phyloP scores from a whole-genome alignment of 768 basidiomycete species.

The Hortiboletus campestris region DNA sequence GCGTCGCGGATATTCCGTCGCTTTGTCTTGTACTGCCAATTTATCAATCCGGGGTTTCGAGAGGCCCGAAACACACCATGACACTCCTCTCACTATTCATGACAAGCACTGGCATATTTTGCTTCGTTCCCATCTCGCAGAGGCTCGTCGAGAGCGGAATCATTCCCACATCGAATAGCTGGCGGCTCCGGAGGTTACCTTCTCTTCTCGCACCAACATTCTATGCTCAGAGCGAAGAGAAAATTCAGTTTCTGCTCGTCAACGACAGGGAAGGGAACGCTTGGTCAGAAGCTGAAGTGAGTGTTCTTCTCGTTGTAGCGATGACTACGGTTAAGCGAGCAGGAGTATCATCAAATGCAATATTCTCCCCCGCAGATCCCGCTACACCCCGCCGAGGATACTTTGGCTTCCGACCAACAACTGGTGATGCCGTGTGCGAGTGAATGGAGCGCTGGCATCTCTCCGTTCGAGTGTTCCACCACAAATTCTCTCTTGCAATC shows the following conservation, averaged over 20 bases:
- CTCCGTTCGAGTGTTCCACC: neutral
- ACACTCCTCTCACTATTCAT: constrained; percentile 24
- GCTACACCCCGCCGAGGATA: neutral
- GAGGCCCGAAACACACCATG: constrained; percentile 3
- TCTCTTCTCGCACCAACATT: neutral
- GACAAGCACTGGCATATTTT: constrained; percentile 25
- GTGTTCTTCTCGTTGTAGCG: neutral
- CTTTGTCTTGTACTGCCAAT: neutral
- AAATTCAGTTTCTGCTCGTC: neutral
- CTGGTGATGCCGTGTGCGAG: neutral
- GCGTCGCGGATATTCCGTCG: neutral
- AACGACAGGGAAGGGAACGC: neutral
- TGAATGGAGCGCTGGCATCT: neutral
- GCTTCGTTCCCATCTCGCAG: constrained; percentile 26
- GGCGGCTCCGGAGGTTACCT: constrained; percentile 2
- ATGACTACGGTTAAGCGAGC: neutral
- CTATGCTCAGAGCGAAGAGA: neutral
- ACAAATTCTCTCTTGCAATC: neutral
- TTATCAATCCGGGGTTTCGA: neutral
- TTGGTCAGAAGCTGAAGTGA: constrained; percentile 4
- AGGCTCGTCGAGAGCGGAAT: constrained; percentile 26
- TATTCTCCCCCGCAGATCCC: neutral
- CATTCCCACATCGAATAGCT: constrained; percentile 4
- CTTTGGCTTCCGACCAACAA: neutral
- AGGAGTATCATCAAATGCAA: neutral